Conservation (phyloP, 169 alveolate species). For the Amoebophrya sp. region DNA sequence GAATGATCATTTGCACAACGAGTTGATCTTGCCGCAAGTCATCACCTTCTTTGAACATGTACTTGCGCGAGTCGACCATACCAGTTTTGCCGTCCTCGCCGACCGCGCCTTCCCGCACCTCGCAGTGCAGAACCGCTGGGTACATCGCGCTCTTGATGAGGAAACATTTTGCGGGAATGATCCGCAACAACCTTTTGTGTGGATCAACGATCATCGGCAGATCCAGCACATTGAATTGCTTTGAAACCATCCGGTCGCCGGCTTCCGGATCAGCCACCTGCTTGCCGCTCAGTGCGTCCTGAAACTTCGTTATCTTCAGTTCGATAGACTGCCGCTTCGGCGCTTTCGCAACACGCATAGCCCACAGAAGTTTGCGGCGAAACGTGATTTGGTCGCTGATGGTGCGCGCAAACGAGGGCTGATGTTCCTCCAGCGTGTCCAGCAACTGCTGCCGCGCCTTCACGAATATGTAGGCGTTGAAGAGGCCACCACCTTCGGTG, state of each 20-base stretch:
- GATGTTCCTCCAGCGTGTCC: neutral
- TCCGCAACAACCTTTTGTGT: neutral
- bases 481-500: neutral
- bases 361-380: neutral
- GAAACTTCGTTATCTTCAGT: constrained; percentile 13
- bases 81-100: neutral
- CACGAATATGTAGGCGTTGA: neutral
- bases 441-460: constrained; percentile 27
- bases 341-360: neutral
- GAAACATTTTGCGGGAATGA: constrained; percentile 26
- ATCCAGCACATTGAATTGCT: neutral
- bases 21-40: constrained; percentile 90
- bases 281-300: constrained; percentile 13
- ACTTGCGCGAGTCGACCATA: constrained; percentile 17
- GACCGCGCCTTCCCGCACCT: constrained; percentile 22
- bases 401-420: neutral
- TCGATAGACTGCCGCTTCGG: constrained; percentile 13
- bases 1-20: constrained; percentile 73
- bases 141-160: constrained; percentile 45
- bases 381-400: constrained; percentile 15
- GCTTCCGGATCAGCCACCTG: neutral
- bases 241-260: neutral
- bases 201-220: constrained; percentile 25
- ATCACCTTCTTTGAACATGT: constrained; percentile 88
- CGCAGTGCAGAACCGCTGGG: constrained; percentile 46